These are phyloP conservation scores for Dactylis glomerata DNA, from an alignment of 176 grass and related monocot genomes.

Conservation along the genomic window DNA sequence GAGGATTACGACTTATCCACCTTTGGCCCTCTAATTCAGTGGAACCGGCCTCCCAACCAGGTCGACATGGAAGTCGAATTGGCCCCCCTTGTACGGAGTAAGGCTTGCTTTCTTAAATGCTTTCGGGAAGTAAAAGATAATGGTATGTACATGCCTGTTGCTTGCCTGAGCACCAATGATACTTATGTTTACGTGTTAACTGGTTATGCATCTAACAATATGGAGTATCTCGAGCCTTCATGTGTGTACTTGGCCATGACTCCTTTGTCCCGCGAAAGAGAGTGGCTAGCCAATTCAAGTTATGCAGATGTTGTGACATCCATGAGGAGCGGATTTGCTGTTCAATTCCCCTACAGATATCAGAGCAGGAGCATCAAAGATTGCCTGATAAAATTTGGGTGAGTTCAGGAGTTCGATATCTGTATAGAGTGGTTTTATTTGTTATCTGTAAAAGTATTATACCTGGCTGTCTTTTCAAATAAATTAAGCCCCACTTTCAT, in stretches of 20 bases:
- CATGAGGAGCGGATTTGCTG: not conserved
- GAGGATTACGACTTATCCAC: no score
- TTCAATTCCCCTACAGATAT: not conserved
- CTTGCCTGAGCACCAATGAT: conserved; percentile 17
- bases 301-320: not conserved
- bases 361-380: not conserved
- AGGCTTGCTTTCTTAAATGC: not conserved
- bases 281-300: not conserved
- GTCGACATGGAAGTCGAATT: not conserved
- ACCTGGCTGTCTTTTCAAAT: not conserved
- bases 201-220: rapidly evolving
- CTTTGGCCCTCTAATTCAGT: not conserved
- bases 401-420: not conserved
- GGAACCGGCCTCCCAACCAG: not conserved
- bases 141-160: not conserved
- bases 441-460: not conserved
- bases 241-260: not conserved
- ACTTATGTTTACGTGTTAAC: not conserved
- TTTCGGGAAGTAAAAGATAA: not conserved
- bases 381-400: no score
- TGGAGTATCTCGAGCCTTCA: not conserved
- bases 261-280: not conserved
- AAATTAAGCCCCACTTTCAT: not conserved
- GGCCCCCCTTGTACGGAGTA: rapidly evolving
- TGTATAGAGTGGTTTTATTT: not conserved